These are phyloP conservation scores for Tubosaeta brunneosetosa DNA, from an alignment of 768 basidiomycete genomes.

Conservation along the genomic window DNA sequence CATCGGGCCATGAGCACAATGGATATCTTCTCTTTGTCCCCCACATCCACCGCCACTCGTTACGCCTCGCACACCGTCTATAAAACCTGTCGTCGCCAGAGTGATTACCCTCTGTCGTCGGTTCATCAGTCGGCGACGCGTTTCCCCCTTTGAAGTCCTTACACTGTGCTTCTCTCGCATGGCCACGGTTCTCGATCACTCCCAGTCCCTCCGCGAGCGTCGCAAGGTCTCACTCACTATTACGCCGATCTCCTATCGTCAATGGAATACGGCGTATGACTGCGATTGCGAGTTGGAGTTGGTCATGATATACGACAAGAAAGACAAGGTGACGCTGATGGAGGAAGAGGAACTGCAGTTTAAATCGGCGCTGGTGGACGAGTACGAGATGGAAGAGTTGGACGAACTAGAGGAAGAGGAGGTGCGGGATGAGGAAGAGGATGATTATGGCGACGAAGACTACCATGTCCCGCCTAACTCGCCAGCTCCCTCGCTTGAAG, in stretches of 20 bases:
- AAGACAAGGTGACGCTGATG: background rate
- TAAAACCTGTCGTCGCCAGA: background rate
- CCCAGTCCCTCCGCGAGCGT: constrained; percentile 7
- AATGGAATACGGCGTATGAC: background rate
- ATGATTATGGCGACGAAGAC: background rate
- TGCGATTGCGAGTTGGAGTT: background rate
- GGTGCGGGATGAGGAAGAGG: background rate
- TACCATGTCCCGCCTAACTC: too few species aligned
- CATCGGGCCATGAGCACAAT: background rate
- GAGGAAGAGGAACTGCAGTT: background rate
- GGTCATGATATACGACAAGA: background rate
- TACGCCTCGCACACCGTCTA: background rate
- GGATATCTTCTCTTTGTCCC: background rate
- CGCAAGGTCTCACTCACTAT: constrained; percentile 3
- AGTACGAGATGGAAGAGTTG: background rate
- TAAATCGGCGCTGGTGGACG: background rate
- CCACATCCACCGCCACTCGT: background rate
- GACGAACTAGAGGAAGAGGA: background rate
- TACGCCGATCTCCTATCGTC: constrained; percentile 6
- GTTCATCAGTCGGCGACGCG: too few species aligned
- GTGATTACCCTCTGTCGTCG: too few species aligned
- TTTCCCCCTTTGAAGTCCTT: background rate
- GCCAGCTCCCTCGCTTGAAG: too few species aligned
- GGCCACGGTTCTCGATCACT: background rate
- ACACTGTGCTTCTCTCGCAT: background rate